Percentiles rank a stretch among this genome's conserved stretches.
phyloP scores from a whole-genome alignment of 2,329 filamentous ascomycete species.

The Leptographium flavum region DNA sequence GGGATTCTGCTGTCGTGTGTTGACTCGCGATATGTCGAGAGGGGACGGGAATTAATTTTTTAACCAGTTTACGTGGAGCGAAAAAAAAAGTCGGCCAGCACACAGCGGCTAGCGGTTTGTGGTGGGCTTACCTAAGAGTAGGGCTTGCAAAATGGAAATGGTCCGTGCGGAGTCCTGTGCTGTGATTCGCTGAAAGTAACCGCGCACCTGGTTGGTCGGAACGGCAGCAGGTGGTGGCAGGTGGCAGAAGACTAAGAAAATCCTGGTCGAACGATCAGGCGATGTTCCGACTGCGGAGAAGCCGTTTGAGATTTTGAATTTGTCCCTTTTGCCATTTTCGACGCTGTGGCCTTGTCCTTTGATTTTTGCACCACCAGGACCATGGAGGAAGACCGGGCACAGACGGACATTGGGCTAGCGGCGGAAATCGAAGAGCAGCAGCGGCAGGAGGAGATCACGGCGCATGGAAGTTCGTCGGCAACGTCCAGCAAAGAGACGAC shows the following conservation, averaged over 20 bases:
- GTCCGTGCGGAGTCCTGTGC: slow-evolving; percentile 1
- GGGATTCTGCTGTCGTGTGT: slow-evolving; percentile 2
- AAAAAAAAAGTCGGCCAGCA: slow-evolving; percentile 9
- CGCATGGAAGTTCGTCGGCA: not conserved
- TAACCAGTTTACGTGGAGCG: slow-evolving; percentile 1
- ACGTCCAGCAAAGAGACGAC: not conserved
- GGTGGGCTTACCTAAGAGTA: slow-evolving; percentile 12
- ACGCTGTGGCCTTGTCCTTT: not conserved
- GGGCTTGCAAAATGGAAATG: slow-evolving; percentile 7
- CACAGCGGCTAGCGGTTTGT: slow-evolving; percentile 1
- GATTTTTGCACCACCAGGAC: not conserved
- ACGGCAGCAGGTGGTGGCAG: not conserved
- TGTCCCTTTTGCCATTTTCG: no score
- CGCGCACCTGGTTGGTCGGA: not conserved
- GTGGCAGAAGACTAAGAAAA: not conserved
- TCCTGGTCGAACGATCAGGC: no score
- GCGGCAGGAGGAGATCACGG: slow-evolving; percentile 19
- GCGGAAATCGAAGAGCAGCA: slow-evolving; percentile 40
- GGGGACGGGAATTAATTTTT: slow-evolving; percentile 1
- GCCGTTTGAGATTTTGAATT: no score
- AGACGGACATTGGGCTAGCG: slow-evolving; percentile 56
- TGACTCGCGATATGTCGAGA: slow-evolving; percentile 3
- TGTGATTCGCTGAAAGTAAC: not conserved
- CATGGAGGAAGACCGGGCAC: slow-evolving; percentile 66
- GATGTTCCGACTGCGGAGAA: no score